Evolutionary conservation across 2,329 filamentous ascomycete species (phyloP).

Genomic region (Sarocladium strictum): DNA sequence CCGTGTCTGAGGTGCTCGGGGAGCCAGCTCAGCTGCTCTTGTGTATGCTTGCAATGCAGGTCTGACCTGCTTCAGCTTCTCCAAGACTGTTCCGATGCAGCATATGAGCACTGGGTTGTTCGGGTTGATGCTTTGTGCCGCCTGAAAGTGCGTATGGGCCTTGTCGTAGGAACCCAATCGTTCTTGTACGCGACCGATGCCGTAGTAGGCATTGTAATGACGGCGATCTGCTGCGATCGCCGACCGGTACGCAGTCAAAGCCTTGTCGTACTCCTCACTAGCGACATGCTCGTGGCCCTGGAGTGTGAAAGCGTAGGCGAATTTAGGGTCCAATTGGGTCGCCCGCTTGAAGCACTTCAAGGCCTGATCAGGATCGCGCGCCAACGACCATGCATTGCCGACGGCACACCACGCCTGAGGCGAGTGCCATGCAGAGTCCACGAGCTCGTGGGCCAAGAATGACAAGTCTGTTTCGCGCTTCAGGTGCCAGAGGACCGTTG

Average conservation of each 20-base stretch:
- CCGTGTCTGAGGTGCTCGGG: constrained; percentile 72
- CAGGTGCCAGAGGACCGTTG: constrained; percentile 96
- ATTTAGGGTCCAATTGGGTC: constrained; percentile 81
- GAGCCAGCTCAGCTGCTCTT: constrained; percentile 75
- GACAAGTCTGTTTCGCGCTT: constrained; percentile 89
- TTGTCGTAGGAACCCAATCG: constrained; percentile 87
- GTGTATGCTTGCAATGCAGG: constrained; percentile 76
- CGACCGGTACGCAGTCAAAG: constrained; percentile 76
- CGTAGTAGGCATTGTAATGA: constrained; percentile 99
- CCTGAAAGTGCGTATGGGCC: constrained; percentile 85
- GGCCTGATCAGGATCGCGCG: constrained; percentile 90
- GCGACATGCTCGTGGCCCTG: constrained; percentile 94
- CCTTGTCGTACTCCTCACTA: constrained; percentile 97
- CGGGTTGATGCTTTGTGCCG: constrained; percentile 83
- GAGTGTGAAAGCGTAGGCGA: constrained; percentile 92
- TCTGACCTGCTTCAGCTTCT: constrained; percentile 78
- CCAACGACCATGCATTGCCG: constrained; percentile 90
- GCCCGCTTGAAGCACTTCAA: constrained; percentile 91
- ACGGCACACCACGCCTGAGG: constrained; percentile 95
- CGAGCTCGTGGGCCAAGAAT: constrained; percentile 83
- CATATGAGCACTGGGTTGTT: constrained; percentile 89
- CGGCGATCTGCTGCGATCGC: constrained; percentile 81
- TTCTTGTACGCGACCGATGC: constrained; percentile 75
- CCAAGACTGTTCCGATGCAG: constrained; percentile 83
- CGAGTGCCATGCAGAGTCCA: constrained; percentile 80